Evolutionary conservation across 208 protist species (phyloP), one percentile per base, ranked within the genome.

Genomic region (Trypanosoma conorhini): DNA sequence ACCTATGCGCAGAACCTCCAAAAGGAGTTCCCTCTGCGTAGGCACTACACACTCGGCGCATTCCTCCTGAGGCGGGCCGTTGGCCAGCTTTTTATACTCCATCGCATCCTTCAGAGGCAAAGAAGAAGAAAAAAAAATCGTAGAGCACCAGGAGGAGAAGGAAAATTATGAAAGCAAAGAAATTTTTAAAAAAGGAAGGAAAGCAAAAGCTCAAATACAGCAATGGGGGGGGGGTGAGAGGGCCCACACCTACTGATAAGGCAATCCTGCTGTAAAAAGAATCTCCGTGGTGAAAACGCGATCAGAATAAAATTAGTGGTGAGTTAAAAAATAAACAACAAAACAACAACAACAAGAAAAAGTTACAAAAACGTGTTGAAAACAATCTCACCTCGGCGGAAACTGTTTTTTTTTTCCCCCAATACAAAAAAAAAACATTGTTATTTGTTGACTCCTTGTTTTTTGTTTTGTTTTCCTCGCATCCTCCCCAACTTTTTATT

Each of bases 1-100:
- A 42, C 55, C 63, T 17, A 65, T 76, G 15, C 38, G 26, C 5
- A 76, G 10, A 31, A 76, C 2, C 13, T 71, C 56, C 19, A 9
- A 1, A 24, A 66, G 30, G 26, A 76, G 50, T 38, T 61, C 15
- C 31, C 51, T 54, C 21, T 21, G 31, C 50, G 58, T 28, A 13
- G 62, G 62, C 3, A 31, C 38, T 40, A 8, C 1, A 61, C 8
- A 22, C 8, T 62, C 13, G 5, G 0, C 12, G 21, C 48, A 52
- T 3, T 52, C 48, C 48, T 4, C n/a, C 12, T 4, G 7, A 4
- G 7, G n/a, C 30, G 28, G 33, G 33, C 13, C 59, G 15, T 24
- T 64, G 2, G 28, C 35, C 19, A 26, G 9, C 22, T 33, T 38
- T 22, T 17, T 19, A 38, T 55, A 17, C 26, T 17, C 1, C n/a